Conservation (phyloP, 306 rosid genomes). For the Mimosa pudica region DNA sequence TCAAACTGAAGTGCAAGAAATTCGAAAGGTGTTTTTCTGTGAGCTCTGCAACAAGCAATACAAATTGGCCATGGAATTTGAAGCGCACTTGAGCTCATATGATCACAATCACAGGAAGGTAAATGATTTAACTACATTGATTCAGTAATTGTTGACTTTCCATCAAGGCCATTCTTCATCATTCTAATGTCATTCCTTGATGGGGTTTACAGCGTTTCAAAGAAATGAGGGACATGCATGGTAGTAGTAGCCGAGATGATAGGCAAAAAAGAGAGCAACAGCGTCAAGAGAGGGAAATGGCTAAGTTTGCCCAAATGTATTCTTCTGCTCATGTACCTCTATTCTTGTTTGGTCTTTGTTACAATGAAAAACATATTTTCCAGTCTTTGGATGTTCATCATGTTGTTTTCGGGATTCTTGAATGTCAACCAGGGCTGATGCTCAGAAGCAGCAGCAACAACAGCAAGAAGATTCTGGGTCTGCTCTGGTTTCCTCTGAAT, state of each 20-base stretch:
- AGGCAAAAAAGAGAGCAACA: conserved; percentile 77
- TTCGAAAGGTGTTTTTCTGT: conserved; percentile 94
- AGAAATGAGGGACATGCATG: conserved; percentile 14
- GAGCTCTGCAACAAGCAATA: conserved; percentile 99
- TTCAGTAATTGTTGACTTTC: conserved; percentile 13
- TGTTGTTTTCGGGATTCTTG: conserved; percentile 29
- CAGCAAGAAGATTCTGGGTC: conserved; percentile 64
- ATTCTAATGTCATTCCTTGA: neutral
- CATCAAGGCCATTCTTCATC: neutral
- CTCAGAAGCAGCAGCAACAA: conserved; percentile 81
- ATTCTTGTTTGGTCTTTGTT: neutral
- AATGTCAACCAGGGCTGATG: conserved; percentile 68
- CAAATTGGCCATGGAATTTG: conserved; percentile 96
- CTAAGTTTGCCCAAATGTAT: conserved; percentile 92
- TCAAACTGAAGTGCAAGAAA: conserved; percentile 95
- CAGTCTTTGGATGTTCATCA: conserved; percentile 11
- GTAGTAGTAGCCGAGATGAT: conserved; percentile 1
- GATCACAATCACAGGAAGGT: conserved; percentile 99
- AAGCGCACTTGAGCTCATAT: conserved; percentile 93
- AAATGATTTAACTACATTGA: neutral
- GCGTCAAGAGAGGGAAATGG: conserved; percentile 90
- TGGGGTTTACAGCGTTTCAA: conserved; percentile 2
- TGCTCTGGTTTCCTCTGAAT: conserved; percentile 54
- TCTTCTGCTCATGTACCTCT: neutral
- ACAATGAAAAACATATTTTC: neutral